Percentiles rank a stretch among this genome's conserved stretches.
Evolutionary conservation across 2,329 filamentous ascomycete genomes (phyloP).

Genomic region (Trichophyton rubrum): DNA sequence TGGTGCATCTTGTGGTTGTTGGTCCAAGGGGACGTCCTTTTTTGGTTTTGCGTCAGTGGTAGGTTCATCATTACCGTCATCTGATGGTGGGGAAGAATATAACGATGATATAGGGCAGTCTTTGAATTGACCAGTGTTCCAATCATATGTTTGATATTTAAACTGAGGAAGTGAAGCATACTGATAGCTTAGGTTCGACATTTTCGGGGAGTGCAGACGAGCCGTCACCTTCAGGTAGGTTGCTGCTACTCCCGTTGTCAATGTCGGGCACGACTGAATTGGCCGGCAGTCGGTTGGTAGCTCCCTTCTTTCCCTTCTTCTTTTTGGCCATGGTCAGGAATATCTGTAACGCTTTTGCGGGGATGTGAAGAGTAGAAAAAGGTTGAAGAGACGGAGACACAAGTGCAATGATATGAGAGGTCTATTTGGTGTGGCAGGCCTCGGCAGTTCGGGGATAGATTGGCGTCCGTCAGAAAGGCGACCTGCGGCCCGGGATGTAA

Average conservation of each 20-base stretch:
- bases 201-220: conserved; percentile 24
- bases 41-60: conserved; percentile 25
- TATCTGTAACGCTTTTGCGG: neutral
- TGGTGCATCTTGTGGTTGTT: conserved; percentile 10
- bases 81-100: conserved; percentile 23
- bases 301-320: conserved; percentile 24
- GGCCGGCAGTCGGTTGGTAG: conserved; percentile 25
- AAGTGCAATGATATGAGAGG: conserved; percentile 8
- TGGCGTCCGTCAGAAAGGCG: neutral
- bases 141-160: conserved; percentile 33
- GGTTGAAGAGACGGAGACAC: conserved; percentile 6
- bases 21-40: conserved; percentile 18
- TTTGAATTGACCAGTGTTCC: conserved; percentile 26
- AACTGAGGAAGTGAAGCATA: conserved; percentile 34
- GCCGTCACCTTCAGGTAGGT: conserved; percentile 19
- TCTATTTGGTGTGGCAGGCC: conserved; percentile 12
- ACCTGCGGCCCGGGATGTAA: neutral
- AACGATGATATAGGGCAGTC: conserved; percentile 25
- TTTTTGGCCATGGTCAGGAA: conserved; percentile 23
- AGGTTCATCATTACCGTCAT: conserved; percentile 25
- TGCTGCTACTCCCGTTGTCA: conserved; percentile 19
- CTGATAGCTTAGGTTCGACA: conserved; percentile 25
- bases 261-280: conserved; percentile 10
- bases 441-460: conserved; percentile 8
- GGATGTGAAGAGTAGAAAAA: conserved; percentile 4